These are phyloP conservation scores for Tricholoma furcatifolium DNA, from an alignment of 768 basidiomycete species.

Conservation along the genomic window DNA sequence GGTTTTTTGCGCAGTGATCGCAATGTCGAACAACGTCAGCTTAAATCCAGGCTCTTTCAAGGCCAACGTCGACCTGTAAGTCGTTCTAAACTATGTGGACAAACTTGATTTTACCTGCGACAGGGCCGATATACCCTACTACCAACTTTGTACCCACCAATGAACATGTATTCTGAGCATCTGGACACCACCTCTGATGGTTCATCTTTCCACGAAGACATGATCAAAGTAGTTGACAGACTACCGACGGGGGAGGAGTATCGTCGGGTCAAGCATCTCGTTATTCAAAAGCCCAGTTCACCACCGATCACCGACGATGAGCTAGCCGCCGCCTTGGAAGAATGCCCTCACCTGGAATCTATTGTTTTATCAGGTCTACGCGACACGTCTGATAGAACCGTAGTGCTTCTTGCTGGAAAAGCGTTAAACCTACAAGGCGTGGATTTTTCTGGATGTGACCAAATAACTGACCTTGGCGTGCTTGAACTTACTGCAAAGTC, in stretches of 20 bases:
- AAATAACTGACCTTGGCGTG: conserved; percentile 77
- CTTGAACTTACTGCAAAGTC: conserved; percentile 68
- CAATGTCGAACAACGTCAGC: neutral
- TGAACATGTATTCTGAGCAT: conserved; percentile 24
- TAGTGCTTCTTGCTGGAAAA: conserved; percentile 59
- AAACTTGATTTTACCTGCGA: no score
- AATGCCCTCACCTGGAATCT: conserved; percentile 66
- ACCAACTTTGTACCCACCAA: conserved; percentile 1
- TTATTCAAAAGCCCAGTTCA: conserved; percentile 42
- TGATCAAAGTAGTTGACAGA: conserved; percentile 58
- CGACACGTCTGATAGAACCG: conserved; percentile 66
- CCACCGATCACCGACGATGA: conserved; percentile 54
- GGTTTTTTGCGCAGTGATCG: neutral
- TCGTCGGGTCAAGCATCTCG: conserved; percentile 57
- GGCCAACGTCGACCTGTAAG: conserved; percentile 8
- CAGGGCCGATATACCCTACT: conserved; percentile 18
- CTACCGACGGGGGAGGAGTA: conserved; percentile 62
- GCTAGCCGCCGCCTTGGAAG: conserved; percentile 53
- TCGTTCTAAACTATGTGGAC: neutral
- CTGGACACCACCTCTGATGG: conserved; percentile 26
- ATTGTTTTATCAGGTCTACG: conserved; percentile 67
- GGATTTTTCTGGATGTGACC: conserved; percentile 72
- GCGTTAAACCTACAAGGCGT: conserved; percentile 72
- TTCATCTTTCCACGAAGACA: conserved; percentile 48
- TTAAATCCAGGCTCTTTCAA: neutral